Evolutionary conservation across 306 rosid genomes (phyloP), one percentile per base, ranked within the genome.

Genomic region (Inga oerstediana): DNA sequence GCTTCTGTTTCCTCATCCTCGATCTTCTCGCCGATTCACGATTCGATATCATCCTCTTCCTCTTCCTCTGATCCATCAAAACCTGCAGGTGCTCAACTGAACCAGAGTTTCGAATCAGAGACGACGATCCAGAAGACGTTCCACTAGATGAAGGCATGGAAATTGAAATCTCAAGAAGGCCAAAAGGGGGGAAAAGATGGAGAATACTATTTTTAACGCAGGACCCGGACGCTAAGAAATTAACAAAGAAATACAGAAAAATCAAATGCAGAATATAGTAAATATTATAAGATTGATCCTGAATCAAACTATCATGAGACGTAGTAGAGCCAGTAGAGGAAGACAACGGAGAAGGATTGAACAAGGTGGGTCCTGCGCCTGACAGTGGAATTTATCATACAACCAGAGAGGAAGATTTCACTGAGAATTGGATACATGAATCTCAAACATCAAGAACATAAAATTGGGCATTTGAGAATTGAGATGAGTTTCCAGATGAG

Each of bases 281-380:
- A 52, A 52, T 16, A 61, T 79, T 56, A 30, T 46, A 76, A 49
- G 48, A 15, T 15, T 41, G 6, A n/a, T 41, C 9, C n/a, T 41
- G 12, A 5, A 10, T 72, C 8, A 7, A 45, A 45, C 35, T 74
- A 90, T 92, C 91, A 96, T 96, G 99, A 96, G 87, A 96, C 98
- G 88, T 93, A 92, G 85, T 96, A 96, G 22, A 96, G 78, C 90
- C 91, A 96, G 88, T 96, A 96, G 73, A 96, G 99, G 85, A 96
- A 96, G 27, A 88, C 98, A 77, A 96, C 99, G 8, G 99, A 96
- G 97, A 96, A 96, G 10, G 99, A 96, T 88, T 96, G 99, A 93
- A 96, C 98, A 64, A 96, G 84, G 72, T 96, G 99, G 91, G 93
- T 89, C 94, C 97, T 94, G 92, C 96, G 94, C 83, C 97, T 82